A percentile compares a stretch with the other conserved stretches of the same genome.
phyloP scores from a whole-genome alignment of 2,329 filamentous ascomycete genomes.

The Penicillium sp. region DNA sequence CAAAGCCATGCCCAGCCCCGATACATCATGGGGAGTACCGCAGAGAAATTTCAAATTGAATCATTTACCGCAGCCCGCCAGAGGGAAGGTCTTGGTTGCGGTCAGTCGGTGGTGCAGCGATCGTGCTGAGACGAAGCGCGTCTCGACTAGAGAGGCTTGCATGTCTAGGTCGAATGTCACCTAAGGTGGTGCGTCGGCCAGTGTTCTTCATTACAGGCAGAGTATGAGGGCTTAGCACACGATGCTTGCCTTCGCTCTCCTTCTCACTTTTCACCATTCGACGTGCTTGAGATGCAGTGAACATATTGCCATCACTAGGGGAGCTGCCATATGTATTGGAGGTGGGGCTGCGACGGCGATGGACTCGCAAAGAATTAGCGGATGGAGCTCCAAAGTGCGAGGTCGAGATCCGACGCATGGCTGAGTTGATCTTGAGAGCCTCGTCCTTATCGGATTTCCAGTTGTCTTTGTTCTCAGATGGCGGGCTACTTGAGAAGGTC shows the following conservation, averaged over 20 bases:
- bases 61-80: conserved; percentile 26
- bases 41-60: conserved; percentile 11
- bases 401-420: conserved; percentile 60
- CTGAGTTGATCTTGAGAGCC: conserved; percentile 58
- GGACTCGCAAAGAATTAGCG: conserved; percentile 45
- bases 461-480: conserved; percentile 55
- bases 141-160: conserved; percentile 44
- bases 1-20: conserved; percentile 28
- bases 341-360: conserved; percentile 62
- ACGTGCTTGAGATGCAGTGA: conserved; percentile 68
- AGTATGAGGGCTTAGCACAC: conserved; percentile 65
- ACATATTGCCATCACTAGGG: conserved; percentile 62
- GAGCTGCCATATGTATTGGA: conserved; percentile 55
- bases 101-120: conserved; percentile 40
- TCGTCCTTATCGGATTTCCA: conserved; percentile 55
- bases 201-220: conserved; percentile 62
- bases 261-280: conserved; percentile 68
- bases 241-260: conserved; percentile 58
- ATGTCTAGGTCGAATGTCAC: conserved; percentile 45
- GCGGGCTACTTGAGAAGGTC: conserved; percentile 37
- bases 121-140: conserved; percentile 43
- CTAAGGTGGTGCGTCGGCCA: conserved; percentile 47
- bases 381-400: conserved; percentile 46
- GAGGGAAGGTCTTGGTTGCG: conserved; percentile 34
- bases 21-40: conserved; percentile 21